These are phyloP conservation scores for Capsella bursapastoris DNA, from an alignment of 345 rosid genomes.

Conservation along the genomic window DNA sequence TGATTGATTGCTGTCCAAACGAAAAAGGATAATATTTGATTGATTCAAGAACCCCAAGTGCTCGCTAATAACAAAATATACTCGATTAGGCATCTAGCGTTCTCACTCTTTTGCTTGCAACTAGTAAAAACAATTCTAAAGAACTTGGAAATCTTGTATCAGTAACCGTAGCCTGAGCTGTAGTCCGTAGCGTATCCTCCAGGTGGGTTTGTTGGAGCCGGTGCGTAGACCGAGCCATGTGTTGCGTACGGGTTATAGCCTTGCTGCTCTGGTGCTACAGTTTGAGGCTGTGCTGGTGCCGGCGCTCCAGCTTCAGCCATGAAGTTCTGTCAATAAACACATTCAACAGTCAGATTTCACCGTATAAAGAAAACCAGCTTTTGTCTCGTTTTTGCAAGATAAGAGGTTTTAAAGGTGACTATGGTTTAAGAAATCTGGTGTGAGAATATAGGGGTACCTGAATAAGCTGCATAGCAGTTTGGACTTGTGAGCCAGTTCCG, in stretches of 20 bases:
- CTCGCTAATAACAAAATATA: constrained; percentile 37
- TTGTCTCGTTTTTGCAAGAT: constrained; percentile 6
- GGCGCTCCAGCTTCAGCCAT: constrained; percentile 93
- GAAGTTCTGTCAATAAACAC: constrained; percentile 70
- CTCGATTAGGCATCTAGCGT: constrained; percentile 41
- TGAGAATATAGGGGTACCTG: constrained; percentile 53
- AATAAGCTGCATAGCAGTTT: constrained; percentile 96
- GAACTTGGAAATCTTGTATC: constrained; percentile 14
- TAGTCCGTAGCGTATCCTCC: constrained; percentile 77
- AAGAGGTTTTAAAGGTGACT: neutral
- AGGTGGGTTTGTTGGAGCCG: constrained; percentile 81
- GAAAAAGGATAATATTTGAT: neutral
- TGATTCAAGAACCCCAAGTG: constrained; percentile 4
- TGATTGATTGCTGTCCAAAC: too few relatives aligned
- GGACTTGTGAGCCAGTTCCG: constrained; percentile 94
- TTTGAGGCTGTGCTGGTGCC: constrained; percentile 57
- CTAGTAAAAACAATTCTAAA: constrained; percentile 36
- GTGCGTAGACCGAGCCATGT: constrained; percentile 77
- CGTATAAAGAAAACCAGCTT: neutral
- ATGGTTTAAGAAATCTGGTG: neutral
- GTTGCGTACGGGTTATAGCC: constrained; percentile 86
- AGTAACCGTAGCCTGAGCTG: constrained; percentile 79
- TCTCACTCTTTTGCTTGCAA: constrained; percentile 25
- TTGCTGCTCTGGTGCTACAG: constrained; percentile 67
- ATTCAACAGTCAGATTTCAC: constrained; percentile 19